Evolutionary conservation across 1,139 yeast species (phyloP).

Genomic region (Yamadazyma atmosphaerica): DNA sequence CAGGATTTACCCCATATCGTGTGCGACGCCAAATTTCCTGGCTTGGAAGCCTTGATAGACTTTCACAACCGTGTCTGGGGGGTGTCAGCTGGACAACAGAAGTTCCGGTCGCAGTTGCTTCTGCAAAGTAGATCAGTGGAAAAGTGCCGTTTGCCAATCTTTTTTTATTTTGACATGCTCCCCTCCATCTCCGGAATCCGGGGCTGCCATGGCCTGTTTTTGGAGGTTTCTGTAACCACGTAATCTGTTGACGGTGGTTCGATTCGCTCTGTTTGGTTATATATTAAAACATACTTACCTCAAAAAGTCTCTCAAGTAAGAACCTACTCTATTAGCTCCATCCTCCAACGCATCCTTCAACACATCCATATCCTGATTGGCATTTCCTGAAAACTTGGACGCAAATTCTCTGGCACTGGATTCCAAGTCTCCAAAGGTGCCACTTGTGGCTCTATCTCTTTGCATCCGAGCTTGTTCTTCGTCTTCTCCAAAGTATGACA

Average conservation of each 20-base stretch:
- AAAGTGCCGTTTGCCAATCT: neutral
- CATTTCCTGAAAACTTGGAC: slow-evolving; percentile 64
- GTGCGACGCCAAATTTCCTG: too few species aligned
- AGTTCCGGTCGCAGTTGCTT: neutral
- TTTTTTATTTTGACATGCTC: neutral
- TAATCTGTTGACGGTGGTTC: too few species aligned
- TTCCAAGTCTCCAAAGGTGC: slow-evolving; percentile 46
- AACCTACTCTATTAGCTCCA: slow-evolving; percentile 87
- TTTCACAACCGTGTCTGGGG: too few species aligned
- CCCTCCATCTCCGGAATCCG: too few species aligned
- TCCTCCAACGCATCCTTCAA: slow-evolving; percentile 92
- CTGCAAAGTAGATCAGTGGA: neutral
- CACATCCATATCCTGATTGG: slow-evolving; percentile 85
- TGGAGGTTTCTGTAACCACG: too few species aligned
- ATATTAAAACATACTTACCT: slow-evolving; percentile 31
- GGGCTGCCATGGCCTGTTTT: too few species aligned
- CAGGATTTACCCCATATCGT: too few species aligned
- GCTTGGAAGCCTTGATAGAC: too few species aligned
- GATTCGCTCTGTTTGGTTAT: too few species aligned
- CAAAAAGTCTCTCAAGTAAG: slow-evolving; percentile 80
- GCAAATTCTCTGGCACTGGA: slow-evolving; percentile 68
- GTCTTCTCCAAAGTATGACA: slow-evolving; percentile 90
- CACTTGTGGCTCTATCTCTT: slow-evolving; percentile 24
- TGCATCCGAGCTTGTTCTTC: slow-evolving; percentile 43
- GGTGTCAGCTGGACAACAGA: too few species aligned